These are phyloP conservation scores for Fraxinus nigra DNA, from an alignment of 305 asterid species.

Conservation along the genomic window DNA sequence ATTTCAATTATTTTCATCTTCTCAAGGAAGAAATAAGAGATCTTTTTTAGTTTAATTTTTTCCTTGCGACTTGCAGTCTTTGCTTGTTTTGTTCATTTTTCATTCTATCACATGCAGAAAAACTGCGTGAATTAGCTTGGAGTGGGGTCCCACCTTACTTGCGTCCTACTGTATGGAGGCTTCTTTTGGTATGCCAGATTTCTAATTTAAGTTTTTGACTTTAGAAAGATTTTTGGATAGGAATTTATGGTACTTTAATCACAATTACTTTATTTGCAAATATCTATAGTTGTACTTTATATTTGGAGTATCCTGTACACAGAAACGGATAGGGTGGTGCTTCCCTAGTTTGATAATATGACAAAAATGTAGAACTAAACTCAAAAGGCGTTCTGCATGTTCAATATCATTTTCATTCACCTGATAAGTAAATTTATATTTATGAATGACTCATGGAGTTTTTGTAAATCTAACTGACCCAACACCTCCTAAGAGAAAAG, in stretches of 20 bases:
- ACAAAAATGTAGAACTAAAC: not conserved
- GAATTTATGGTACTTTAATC: not conserved
- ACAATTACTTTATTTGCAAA: not conserved
- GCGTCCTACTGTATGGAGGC: slow-evolving; percentile 94
- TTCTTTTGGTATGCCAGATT: slow-evolving; percentile 72
- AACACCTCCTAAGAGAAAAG: not conserved
- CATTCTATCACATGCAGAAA: slow-evolving; percentile 49
- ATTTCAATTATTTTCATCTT: slow-evolving; percentile 11
- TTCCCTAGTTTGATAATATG: slow-evolving; percentile 4
- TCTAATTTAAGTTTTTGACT: slow-evolving; percentile 4
- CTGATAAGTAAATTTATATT: not conserved
- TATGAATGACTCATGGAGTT: not conserved
- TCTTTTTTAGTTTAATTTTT: not conserved
- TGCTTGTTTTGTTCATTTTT: not conserved
- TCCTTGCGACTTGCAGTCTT: not conserved
- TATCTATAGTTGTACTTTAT: not conserved
- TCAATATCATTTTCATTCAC: not conserved
- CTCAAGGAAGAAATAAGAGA: not conserved
- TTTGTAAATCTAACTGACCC: not conserved
- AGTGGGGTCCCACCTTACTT: slow-evolving; percentile 90
- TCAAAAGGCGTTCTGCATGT: not conserved
- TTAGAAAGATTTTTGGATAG: not conserved
- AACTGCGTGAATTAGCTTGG: slow-evolving; percentile 92
- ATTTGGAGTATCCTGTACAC: not conserved
- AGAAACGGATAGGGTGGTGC: not conserved